Base-by-base conservation (phyloP, 2,329 filamentous ascomycete genomes). In the Paraphoma sp. region DNA sequence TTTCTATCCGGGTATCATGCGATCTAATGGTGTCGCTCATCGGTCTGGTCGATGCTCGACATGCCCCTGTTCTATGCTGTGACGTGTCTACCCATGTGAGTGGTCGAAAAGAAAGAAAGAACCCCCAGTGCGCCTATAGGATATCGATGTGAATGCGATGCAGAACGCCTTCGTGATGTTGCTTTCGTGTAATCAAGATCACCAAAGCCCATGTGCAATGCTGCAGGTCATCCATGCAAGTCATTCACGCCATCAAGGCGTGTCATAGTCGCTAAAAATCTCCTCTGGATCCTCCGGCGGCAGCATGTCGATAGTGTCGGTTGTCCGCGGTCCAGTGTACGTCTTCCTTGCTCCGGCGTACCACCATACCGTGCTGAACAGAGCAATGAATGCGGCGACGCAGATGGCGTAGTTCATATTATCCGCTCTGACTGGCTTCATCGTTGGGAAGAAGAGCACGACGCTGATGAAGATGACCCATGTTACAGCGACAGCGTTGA, bases 391-490 rank as follows among this genome's bases (percentile, higher is more conserved):
- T 0, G 59, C 78, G 0, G 77, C 79, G 2, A 82, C 79, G 17
- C 76, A 79, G 30, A 81, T 75, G 6, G 79, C 79, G 64, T 81
- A 81, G 57, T 82, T 82, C 80, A 82, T 82, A 60, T 81, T 81
- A 41, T 70, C 69, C 0, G 74, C 63, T 3, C 74, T 79, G 14
- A 82, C 77, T 1, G 79, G 79, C 33, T 74, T 75, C n/a, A 72
- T 63, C 0, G 78, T 74, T 3, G 80, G 80, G 73, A 81, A 81
- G 70, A 81, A 85, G 16, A 89, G 75, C n/a, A 88, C 81, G 9
- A 84, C 78, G 63, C 84, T 87, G 61, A 89, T 88, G 65, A 88
- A 87, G 28, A 82, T 60, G 3, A 88, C 86, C 87, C 87, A 89
- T 3, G 75, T 71, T n/a, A 86, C 80, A 1, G 86, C 84, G 11